Base-by-base conservation (phyloP, 768 basidiomycete species). In the Trichaptum fuscoviolaceum region DNA sequence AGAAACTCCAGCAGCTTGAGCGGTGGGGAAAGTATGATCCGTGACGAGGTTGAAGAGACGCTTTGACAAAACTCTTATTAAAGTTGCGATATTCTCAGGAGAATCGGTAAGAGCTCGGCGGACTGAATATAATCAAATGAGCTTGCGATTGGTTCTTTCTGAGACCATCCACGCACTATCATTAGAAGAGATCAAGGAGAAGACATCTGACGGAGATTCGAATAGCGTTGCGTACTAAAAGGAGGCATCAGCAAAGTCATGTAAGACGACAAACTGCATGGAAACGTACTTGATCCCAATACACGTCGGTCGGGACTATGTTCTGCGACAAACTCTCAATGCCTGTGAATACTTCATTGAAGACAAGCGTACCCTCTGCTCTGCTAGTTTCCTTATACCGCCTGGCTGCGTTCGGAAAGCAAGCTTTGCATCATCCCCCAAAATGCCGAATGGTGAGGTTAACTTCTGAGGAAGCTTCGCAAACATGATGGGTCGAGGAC, bases 131-230 rank as follows among this genome's bases (percentile, higher is more conserved):
- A 66, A 59, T 34, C 35, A 68, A 23, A 64, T 71, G 58, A 72
- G 69, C 30, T 24, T 64, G 35, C 23, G 66, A 36, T 57, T 64
- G 68, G 65, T 58, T 26, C 34, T 35, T 35, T 36, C 34, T n/a
- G 67, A 63, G 24, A 63, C 62, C 25, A 68, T 62, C 27, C 34
- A 80, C 90, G 68, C 79, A 95, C 93, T 85, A 73, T 96, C 93
- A 70, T 93, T 87, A 0, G 92, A 86, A 2, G 91, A 87, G 70
- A 96, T 89, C 63, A 96, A 84, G 18, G 95, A 92, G 77, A 93
- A 95, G 42, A 95, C 93, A 70, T 96, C 94, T 0, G 93, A 92
- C 0, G 92, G 85, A 8, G 92, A 91, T 79, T 96, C 93, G 74
- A 96, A 96, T 20, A 97, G 81, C 60, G 84, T 77, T 69, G 91